Conservation (phyloP, 1,284 basidiomycete genomes). For the Ceratobasidium papillatum region DNA sequence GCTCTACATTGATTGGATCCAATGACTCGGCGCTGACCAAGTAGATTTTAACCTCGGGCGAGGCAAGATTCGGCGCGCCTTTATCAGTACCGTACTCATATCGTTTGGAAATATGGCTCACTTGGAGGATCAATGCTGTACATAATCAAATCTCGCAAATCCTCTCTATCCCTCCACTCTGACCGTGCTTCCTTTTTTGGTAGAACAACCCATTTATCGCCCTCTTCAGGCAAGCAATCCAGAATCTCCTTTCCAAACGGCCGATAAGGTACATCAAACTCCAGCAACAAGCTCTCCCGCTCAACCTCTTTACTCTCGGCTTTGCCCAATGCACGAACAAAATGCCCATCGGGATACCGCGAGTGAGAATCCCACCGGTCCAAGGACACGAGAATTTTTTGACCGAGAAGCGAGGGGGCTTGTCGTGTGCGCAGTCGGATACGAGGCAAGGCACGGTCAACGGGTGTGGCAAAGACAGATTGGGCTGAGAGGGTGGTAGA, state of each 20-base stretch:
- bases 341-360: constrained; percentile 96
- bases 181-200: constrained; percentile 66
- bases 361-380: constrained; percentile 90
- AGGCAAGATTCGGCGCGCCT: too few relatives aligned
- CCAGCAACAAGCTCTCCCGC: constrained; percentile 91
- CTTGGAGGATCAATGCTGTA: constrained; percentile 98
- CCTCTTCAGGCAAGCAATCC: constrained; percentile 89
- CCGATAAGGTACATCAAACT: constrained; percentile 96
- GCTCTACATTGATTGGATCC: too few relatives aligned
- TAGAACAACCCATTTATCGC: constrained; percentile 93
- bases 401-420: constrained; percentile 84
- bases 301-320: constrained; percentile 96
- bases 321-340: constrained; percentile 91
- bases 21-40: too few relatives aligned
- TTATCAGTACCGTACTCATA: too few relatives aligned
- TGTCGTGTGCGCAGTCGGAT: constrained; percentile 96
- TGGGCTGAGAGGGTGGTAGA: constrained; percentile 86
- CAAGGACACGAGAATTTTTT: constrained; percentile 96
- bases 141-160: constrained; percentile 86
- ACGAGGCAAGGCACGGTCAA: constrained; percentile 90
- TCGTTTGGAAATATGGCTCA: constrained; percentile 52
- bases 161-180: constrained; percentile 88
- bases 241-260: constrained; percentile 96
- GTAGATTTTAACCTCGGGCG: too few relatives aligned
- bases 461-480: constrained; percentile 94